Base-by-base conservation (phyloP, 805 yeast species). In the Metschnikowia picachoensis region DNA sequence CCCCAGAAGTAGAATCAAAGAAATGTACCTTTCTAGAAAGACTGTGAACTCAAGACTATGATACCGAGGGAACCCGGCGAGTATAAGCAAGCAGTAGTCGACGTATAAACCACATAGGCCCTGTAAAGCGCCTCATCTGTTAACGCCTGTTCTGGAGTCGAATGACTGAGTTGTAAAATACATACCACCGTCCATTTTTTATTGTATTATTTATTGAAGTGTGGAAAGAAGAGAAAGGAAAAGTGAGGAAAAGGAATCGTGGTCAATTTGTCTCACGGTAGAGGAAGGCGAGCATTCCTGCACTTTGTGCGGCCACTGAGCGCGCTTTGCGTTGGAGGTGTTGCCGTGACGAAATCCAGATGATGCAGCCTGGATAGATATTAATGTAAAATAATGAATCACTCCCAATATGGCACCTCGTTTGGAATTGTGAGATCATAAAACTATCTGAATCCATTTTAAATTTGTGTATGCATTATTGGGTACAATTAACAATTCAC, bases 131-230 rank as follows among this genome's bases (percentile, higher is more conserved):
- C 25, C 25, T 20, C 25, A 20, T 20, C 25, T 7, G 7, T 20
- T 20, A 20, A 20, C 7, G 25, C 25, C 25, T 20, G 25, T 20
- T 20, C 25, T 20, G 31, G 36, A 32, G 20, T 34, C 39, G 39
- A 15, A 37, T 28, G 16, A 25, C 29, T 16, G 35, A 27, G 16
- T 33, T 25, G 9, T 9, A 29, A 13, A 30, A 27, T 66, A 77
- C 81, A 67, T 77, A 77, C 81, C 80, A 67, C 80, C 79, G 76
- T 77, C 82, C 82, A 77, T 77, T 61, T 67, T 76, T 70, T 60
- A 33, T 29, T 43, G 48, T 43, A 49, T 37, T 47, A 49, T 52
- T 53, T 51, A 53, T 37, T 54, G 43, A 44, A 43, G 44, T 50
- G 53, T 52, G 50, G 36, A 48, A 50, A 48, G 54, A 48, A 50